Conservation (phyloP, 495 filamentous ascomycete species). For the Collariella sp. region DNA sequence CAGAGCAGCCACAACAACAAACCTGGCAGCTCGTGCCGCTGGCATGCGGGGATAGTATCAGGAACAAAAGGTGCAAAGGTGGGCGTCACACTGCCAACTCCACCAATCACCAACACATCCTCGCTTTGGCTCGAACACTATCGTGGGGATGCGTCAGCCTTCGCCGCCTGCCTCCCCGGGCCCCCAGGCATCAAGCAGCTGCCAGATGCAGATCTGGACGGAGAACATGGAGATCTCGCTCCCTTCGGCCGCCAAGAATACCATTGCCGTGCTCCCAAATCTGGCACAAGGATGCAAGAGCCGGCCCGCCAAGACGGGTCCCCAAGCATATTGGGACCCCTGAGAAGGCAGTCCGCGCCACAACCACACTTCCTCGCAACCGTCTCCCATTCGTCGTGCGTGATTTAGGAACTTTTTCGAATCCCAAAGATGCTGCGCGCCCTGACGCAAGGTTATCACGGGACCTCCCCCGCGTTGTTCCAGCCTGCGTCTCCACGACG, state of each 20-base stretch:
- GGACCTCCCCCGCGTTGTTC: neutral
- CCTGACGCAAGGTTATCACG: neutral
- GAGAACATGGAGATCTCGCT: slow-evolving; percentile 3
- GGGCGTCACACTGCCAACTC: no score
- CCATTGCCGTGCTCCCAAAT: neutral
- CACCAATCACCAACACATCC: no score
- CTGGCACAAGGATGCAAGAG: neutral
- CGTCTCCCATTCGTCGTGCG: neutral
- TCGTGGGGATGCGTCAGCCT: no score
- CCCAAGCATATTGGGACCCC: neutral
- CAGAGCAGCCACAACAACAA: neutral
- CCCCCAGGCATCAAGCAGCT: neutral
- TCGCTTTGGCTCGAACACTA: no score
- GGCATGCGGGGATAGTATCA: neutral
- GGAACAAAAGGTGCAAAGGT: no score
- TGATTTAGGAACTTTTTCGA: neutral
- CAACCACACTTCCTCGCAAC: no score
- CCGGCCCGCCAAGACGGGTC: slow-evolving; percentile 1
- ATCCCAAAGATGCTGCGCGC: no score
- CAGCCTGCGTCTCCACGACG: neutral
- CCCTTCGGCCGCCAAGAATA: slow-evolving; percentile 3
- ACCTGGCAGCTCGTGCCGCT: neutral
- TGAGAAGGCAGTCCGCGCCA: no score
- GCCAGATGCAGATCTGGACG: neutral
- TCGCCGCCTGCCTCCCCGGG: no score